Conservation (phyloP, 805 yeast genomes). For the Scheffersomyces ergatensis region DNA sequence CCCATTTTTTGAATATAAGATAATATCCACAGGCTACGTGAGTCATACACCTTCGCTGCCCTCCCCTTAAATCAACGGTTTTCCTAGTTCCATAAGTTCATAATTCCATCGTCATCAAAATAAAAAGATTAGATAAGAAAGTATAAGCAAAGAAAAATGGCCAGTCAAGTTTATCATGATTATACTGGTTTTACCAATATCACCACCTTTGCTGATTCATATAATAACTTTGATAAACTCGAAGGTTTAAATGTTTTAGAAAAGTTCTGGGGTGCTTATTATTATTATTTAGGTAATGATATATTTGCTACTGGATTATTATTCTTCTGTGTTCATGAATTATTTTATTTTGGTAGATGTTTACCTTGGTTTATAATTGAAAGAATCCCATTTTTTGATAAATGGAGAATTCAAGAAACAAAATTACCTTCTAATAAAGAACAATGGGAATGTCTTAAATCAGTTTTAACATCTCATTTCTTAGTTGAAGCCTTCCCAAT, state of each 20-base stretch:
- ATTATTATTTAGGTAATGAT: slow-evolving; percentile 52
- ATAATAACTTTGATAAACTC: slow-evolving; percentile 24
- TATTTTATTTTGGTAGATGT: slow-evolving; percentile 59
- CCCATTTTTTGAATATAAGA: neutral
- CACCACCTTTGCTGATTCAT: slow-evolving; percentile 27
- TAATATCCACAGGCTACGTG: no score
- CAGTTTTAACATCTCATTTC: slow-evolving; percentile 56
- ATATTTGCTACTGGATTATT: slow-evolving; percentile 56
- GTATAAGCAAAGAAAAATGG: no score
- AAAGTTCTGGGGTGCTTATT: slow-evolving; percentile 56
- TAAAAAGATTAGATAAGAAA: no score
- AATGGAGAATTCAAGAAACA: slow-evolving; percentile 53
- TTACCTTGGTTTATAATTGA: slow-evolving; percentile 58
- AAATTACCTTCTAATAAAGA: slow-evolving; percentile 53
- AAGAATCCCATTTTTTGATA: slow-evolving; percentile 48
- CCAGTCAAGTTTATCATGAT: slow-evolving; percentile 26
- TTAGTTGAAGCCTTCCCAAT: slow-evolving; percentile 60
- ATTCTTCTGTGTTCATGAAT: slow-evolving; percentile 53
- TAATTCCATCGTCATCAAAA: no score
- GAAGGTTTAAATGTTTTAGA: slow-evolving; percentile 36
- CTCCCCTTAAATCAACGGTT: no score
- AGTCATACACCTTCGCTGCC: no score
- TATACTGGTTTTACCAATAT: slow-evolving; percentile 30
- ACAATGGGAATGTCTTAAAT: slow-evolving; percentile 61
- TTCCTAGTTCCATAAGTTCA: no score